Base-by-base conservation (phyloP, 352 stramenopile species). In the Phytophthora boehmeriae region DNA sequence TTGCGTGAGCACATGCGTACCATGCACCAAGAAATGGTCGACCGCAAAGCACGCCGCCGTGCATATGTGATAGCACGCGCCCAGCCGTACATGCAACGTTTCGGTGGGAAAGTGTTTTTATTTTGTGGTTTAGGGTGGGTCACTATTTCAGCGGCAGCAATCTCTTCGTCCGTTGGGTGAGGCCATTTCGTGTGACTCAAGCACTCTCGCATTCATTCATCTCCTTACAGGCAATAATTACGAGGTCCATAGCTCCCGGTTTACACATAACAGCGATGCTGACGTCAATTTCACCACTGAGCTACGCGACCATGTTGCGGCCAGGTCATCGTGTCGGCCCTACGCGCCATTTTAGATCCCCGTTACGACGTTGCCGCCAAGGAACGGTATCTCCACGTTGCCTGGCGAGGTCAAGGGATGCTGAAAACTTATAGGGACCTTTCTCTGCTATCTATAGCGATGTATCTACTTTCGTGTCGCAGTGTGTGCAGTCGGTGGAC, bases 91-190 rank as follows among this genome's bases (percentile, higher is more conserved):
- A n/a, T 58, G 52, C 25, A 63, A 72, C 45, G 67, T 63, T 36
- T 25, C 25, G 2, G 35, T 56, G 14, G 58, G 58, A n/a, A n/a
- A n/a, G n/a, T 23, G 64, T 68, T 30, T 68, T 35, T 28, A 58
- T 68, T 1, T 44, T 73, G 5, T 73, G 46, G 58, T 73, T 51
- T 19, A 46, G 64, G 10, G 36, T 69, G 9, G 65, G 69, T 49
- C 20, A 32, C 14, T 28, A 53, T 17, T 39, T 73, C 1, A 25
- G 28, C 6, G 54, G 54, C 11, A 51, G 39, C 49, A 69, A 69
- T 47, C 53, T 73, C 1, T n/a, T 66, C 36, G 54, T 57, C 0
- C 38, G 53, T 28, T 73, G 59, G 65, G 35, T 70, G 13, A 59
- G 59, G n/a, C n/a, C n/a, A n/a, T n/a, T n/a, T n/a, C n/a, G n/a